Base-by-base conservation (phyloP, 495 filamentous ascomycete species). In the Neohortaea acidophila region DNA sequence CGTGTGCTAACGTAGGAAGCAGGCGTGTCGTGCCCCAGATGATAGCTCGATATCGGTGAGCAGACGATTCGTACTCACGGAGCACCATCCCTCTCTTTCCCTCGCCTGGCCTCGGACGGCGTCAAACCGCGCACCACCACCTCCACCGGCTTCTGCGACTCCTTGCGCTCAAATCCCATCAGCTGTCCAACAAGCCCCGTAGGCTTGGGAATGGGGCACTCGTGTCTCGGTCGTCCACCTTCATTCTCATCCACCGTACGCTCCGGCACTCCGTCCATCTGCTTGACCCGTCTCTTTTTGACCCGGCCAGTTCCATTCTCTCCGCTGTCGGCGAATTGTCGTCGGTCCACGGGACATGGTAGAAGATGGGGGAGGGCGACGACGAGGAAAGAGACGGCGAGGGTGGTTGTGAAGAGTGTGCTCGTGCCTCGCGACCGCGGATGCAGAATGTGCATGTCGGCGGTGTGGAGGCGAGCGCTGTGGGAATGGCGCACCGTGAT, bases 321-420 rank as follows among this genome's bases (percentile, higher is more conserved):
- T n/a, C n/a, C n/a, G 43, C 75, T 75, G 22, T 75, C 72, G 26
- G 74, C 65, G 21, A 54, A 50, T 25, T 57, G 36, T 43, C 79
- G 69, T n/a, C 79, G 79, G 35, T 54, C 51, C 9, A 82, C 79
- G 3, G 89, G 89, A 58, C 89, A 97, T 1, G 89, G 89, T 31
- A 97, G 69, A n/a, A 91, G 52, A 52, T 97, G 89, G 19, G 89
- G 89, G 35, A 93, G 65, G 28, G 71, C 81, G 43, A 97, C 89
- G 41, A 94, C 83, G 47, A 93, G 68, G 55, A 97, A 91, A 46
- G 79, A 83, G 17, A 82, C 72, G n/a, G 80, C 64, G 24, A 94
- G 68, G n/a, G 85, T 94, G n/a, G 78, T 81, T 32, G 84, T 82
- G 64, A 97, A 97, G 20, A 97, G 77, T 19, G 84, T 84, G 33